A percentile compares a stretch with the other conserved stretches of the same genome.
These are phyloP conservation scores for Tephrocybe sp. DNA, from an alignment of 768 basidiomycete species.

Conservation along the genomic window DNA sequence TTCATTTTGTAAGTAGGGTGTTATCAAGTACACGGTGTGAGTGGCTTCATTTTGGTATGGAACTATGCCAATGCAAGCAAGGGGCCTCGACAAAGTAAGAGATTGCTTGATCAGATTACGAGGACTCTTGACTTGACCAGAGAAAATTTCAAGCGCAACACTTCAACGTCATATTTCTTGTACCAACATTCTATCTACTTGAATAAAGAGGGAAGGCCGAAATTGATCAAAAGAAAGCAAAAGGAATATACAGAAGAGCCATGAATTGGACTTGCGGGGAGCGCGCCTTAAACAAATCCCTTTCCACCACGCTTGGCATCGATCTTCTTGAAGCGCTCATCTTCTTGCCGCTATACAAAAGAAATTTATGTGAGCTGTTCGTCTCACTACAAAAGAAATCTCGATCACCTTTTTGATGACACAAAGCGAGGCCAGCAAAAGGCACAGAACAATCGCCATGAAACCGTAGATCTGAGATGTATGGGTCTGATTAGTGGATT, in stretches of 20 bases:
- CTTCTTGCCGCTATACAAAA: conserved; percentile 61
- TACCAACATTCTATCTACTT: conserved; percentile 5
- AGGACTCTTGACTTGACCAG: no score
- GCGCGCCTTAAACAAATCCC: conserved; percentile 68
- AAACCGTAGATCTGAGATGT: conserved; percentile 67
- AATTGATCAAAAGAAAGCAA: background rate
- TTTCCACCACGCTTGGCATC: conserved; percentile 85
- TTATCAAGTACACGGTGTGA: no score
- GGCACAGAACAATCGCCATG: conserved; percentile 72
- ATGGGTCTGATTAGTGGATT: background rate
- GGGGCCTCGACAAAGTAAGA: no score
- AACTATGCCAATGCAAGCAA: no score
- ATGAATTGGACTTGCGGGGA: background rate
- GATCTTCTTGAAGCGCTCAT: conserved; percentile 84
- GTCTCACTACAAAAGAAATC: background rate
- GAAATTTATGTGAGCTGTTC: conserved; percentile 1
- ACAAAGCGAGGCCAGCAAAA: conserved; percentile 81
- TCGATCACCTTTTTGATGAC: conserved; percentile 73
- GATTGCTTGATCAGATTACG: no score
- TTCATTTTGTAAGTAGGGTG: no score
- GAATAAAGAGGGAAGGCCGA: background rate
- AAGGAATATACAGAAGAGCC: background rate
- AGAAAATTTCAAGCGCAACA: background rate
- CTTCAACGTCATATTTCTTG: background rate
- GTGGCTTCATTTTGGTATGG: no score